Percentiles rank a stretch among this genome's conserved stretches.
Evolutionary conservation across 2,329 filamentous ascomycete species (phyloP).

Genomic region (Trichoderma citrinoviride): DNA sequence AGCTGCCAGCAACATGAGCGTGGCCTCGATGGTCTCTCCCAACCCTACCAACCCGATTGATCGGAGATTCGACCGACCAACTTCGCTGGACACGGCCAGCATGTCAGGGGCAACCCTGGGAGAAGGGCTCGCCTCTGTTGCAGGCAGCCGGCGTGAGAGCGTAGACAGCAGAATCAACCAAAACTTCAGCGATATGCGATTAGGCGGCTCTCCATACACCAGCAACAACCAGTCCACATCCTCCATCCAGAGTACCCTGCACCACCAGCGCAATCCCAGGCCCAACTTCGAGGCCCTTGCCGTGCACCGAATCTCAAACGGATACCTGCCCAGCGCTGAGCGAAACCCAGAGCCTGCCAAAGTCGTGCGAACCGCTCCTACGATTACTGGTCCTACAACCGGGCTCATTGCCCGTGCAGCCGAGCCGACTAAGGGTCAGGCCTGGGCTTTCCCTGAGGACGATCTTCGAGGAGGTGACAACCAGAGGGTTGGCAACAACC

Average conservation of each 20-base stretch:
- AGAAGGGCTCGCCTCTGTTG: conserved; percentile 43
- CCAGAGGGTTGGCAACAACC: conserved; percentile 38
- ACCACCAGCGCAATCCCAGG: conserved; percentile 63
- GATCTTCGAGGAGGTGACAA: conserved; percentile 54
- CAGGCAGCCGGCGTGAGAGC: conserved; percentile 64
- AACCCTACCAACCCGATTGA: conserved; percentile 47
- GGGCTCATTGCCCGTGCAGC: conserved; percentile 67
- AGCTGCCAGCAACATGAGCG: conserved; percentile 59
- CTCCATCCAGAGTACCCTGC: conserved; percentile 69
- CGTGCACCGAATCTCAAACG: conserved; percentile 61
- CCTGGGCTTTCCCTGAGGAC: conserved; percentile 80
- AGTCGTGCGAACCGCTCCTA: conserved; percentile 64
- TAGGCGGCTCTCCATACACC: conserved; percentile 67
- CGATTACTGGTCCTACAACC: conserved; percentile 69
- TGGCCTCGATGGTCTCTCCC: conserved; percentile 64
- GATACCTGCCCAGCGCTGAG: conserved; percentile 60
- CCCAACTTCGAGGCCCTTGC: conserved; percentile 51
- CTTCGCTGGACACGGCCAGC: conserved; percentile 36
- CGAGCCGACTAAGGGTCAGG: conserved; percentile 77
- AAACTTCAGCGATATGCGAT: conserved; percentile 65
- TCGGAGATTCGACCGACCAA: conserved; percentile 45
- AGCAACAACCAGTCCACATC: conserved; percentile 74
- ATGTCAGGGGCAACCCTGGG: conserved; percentile 34
- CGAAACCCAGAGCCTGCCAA: conserved; percentile 54
- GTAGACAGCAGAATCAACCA: conserved; percentile 77